These are phyloP conservation scores for Kwoniella dendrophila DNA, from an alignment of 768 basidiomycete genomes.

Conservation along the genomic window DNA sequence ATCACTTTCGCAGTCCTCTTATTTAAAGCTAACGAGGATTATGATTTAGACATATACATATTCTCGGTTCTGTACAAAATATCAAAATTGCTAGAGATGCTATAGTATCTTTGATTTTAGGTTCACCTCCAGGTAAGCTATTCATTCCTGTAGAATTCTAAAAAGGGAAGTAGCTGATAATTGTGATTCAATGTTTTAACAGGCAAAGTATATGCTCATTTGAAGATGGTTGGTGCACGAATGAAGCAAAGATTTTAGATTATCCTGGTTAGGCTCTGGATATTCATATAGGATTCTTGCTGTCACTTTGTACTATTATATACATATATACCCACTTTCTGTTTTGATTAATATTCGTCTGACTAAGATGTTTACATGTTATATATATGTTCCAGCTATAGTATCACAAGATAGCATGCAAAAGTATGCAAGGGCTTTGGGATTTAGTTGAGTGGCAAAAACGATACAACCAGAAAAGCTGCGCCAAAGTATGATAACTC, in stretches of 20 bases:
- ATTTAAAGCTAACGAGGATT: neutral
- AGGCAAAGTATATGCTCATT: constrained; percentile 68
- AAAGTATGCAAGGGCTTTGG: too few relatives aligned
- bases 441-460: constrained; percentile 3
- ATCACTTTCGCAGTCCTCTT: neutral
- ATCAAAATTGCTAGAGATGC: constrained; percentile 97
- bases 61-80: constrained; percentile 97
- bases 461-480: neutral
- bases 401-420: too few relatives aligned
- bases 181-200: constrained; percentile 15
- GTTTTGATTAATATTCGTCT: too few relatives aligned
- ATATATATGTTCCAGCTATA: too few relatives aligned
- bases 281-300: neutral
- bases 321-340: neutral
- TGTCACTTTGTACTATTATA: neutral
- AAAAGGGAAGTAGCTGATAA: neutral
- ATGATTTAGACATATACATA: constrained; percentile 82
- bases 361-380: too few relatives aligned
- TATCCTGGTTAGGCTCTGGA: neutral
- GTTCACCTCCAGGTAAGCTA: constrained; percentile 92
- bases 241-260: constrained; percentile 82
- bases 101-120: constrained; percentile 89
- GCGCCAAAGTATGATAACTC: constrained; percentile 12
- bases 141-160: constrained; percentile 44
- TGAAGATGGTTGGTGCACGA: constrained; percentile 86